Conservation (phyloP, 306 rosid species). For the Ormosia emarginata region DNA sequence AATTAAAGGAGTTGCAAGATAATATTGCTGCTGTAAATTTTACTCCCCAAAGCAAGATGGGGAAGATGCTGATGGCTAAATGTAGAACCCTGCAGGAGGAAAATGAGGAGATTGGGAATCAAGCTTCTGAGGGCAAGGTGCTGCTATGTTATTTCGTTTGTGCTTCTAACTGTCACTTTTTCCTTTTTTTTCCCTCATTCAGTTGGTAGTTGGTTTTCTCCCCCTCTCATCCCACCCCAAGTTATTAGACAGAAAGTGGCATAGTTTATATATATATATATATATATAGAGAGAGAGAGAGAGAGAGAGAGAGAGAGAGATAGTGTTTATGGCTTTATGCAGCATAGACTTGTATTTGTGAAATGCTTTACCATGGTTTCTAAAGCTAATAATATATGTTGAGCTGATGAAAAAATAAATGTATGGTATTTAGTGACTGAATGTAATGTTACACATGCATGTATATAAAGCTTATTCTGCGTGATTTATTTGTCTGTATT, state of each 20-base stretch:
- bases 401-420: not conserved
- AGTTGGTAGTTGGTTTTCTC: constrained; percentile 5
- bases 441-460: not conserved
- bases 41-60: constrained; percentile 96
- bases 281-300: too few relatives aligned
- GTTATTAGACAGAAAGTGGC: not conserved
- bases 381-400: not conserved
- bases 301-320: too few relatives aligned
- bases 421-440: not conserved
- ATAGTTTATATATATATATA: too few relatives aligned
- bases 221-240: not conserved
- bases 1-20: constrained; percentile 83
- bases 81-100: constrained; percentile 94
- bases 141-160: not conserved
- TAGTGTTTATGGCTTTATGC: not conserved
- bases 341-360: not conserved
- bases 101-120: constrained; percentile 96
- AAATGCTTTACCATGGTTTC: not conserved
- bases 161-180: not conserved
- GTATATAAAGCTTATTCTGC: not conserved
- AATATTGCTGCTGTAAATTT: constrained; percentile 78
- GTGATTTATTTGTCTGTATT: not conserved
- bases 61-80: constrained; percentile 93
- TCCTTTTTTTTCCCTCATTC: not conserved
- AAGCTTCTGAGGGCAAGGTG: constrained; percentile 98